Evolutionary conservation across 257 asterid species (phyloP), one percentile per base, ranked within the genome.

Genomic region (Pogostemon cablin): DNA sequence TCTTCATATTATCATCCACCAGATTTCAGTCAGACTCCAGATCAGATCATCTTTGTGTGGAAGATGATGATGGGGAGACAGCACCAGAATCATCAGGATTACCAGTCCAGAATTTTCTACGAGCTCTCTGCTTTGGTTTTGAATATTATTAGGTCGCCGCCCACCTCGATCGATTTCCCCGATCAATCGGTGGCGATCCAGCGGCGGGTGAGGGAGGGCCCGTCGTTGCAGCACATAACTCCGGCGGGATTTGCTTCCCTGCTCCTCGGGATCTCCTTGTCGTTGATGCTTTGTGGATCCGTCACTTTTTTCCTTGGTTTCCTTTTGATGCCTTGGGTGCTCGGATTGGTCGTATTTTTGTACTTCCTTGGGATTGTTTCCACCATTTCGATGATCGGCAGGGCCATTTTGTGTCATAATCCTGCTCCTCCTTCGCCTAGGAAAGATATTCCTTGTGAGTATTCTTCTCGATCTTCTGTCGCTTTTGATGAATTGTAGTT

Each of bases 301-400:
- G 83, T 90, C 52, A 92, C 96, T 71, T 90, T 92, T 69, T 90
- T 92, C 64, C 86, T 93, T 10, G 98, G 98, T 60, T 93, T 93
- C 70, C 41, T 93, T 17, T 74, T 93, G 91, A 87, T 93, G 96
- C 98, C 98, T 3, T 93, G 98, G 98, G 92, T 93, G n/a, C 62
- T 93, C n/a, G 96, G 90, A 17, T 84, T 87, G 82, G 92, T 85
- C 3, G 58, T 89, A 43, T 66, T 91, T 75, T 78, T 86, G 72
- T 93, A 88, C 73, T 76, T 87, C 41, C 96, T 90, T 55, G 98
- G 92, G 63, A 64, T 91, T n/a, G 78, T 91, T 80, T 88, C 98
- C 5, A 82, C 87, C 83, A 81, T 93, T 70, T 86, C 97, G 0
- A 84, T 90, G 90, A 84, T 93, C 50, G 93, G 96, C 65, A 85